These are phyloP conservation scores for Linnemannia exigua DNA, from an alignment of 192 early-diverging fungal species.

Conservation along the genomic window DNA sequence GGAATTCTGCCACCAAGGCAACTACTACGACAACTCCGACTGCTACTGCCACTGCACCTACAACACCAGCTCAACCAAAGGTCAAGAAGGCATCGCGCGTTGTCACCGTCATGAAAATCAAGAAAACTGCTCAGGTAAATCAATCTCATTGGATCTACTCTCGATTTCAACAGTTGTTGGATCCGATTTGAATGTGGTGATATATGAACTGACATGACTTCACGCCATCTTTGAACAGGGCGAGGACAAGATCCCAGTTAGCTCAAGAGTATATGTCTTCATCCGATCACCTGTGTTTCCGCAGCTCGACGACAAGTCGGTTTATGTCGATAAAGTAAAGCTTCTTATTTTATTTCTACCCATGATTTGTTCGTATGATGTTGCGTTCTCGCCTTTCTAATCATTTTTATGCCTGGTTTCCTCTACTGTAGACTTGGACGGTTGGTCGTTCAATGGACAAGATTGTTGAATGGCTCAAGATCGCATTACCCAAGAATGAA, in stretches of 20 bases:
- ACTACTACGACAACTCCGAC: neutral
- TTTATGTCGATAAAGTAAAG: conserved; percentile 43
- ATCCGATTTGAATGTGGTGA: neutral
- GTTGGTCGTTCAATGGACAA: conserved; percentile 41
- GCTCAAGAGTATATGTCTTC: conserved; percentile 32
- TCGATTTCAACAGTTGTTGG: neutral
- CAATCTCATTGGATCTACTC: neutral
- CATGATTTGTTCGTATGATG: neutral
- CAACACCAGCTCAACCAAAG: neutral
- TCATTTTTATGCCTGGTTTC: neutral
- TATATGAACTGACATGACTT: neutral
- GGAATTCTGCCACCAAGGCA: neutral
- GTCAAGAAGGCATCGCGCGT: conserved; percentile 43
- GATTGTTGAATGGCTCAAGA: conserved; percentile 41
- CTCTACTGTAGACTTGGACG: conserved; percentile 30
- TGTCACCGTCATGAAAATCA: conserved; percentile 39
- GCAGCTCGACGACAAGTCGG: conserved; percentile 26
- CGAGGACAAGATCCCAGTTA: conserved; percentile 47
- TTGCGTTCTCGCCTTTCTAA: neutral
- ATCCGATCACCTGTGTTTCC: conserved; percentile 40
- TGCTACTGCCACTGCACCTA: neutral
- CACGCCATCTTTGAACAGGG: neutral
- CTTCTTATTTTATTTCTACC: neutral
- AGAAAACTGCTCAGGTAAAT: conserved; percentile 32
- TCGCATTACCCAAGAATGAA: conserved; percentile 25